Percentiles rank a stretch among this genome's conserved stretches.
These are phyloP conservation scores for Verticillium zaregamsianum DNA, from an alignment of 2,329 filamentous ascomycete genomes.

Conservation along the genomic window DNA sequence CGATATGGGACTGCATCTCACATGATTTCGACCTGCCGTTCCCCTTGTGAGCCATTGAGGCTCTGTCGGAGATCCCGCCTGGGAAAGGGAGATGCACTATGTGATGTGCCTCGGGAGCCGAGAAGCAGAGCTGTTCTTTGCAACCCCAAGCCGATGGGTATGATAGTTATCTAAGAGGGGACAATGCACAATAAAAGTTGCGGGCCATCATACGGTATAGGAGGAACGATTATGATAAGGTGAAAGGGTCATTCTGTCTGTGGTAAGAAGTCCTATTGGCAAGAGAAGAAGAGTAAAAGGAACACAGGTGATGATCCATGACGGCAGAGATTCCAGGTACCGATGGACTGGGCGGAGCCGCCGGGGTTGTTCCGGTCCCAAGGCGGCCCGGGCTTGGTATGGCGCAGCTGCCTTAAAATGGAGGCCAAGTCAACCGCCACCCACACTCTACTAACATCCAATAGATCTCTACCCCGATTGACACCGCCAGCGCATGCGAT, in stretches of 20 bases:
- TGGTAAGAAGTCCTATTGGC: not conserved
- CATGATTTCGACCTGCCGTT: not conserved
- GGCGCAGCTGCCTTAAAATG: not conserved
- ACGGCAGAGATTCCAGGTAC: not conserved
- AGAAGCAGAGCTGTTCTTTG: not conserved
- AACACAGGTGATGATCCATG: not conserved
- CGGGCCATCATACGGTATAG: not conserved
- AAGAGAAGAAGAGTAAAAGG: not conserved
- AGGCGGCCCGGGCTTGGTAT: not conserved
- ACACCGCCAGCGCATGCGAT: too few species aligned
- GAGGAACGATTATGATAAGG: not conserved
- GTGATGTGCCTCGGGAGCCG: not conserved
- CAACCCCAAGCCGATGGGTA: not conserved
- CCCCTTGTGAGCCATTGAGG: not conserved
- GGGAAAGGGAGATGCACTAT: not conserved
- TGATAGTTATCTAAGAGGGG: not conserved
- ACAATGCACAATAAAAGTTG: not conserved
- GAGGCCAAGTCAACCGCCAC: too few species aligned
- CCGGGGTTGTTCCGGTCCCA: not conserved
- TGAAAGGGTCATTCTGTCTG: not conserved
- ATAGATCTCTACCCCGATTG: too few species aligned
- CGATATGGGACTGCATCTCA: not conserved
- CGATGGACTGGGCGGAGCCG: slow-evolving; percentile 3
- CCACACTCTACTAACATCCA: too few species aligned
- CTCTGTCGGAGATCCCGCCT: not conserved